A percentile compares a stretch with the other conserved stretches of the same genome.
Evolutionary conservation across 2,329 filamentous ascomycete species (phyloP).

Genomic region (Colletotrichum caudatum): DNA sequence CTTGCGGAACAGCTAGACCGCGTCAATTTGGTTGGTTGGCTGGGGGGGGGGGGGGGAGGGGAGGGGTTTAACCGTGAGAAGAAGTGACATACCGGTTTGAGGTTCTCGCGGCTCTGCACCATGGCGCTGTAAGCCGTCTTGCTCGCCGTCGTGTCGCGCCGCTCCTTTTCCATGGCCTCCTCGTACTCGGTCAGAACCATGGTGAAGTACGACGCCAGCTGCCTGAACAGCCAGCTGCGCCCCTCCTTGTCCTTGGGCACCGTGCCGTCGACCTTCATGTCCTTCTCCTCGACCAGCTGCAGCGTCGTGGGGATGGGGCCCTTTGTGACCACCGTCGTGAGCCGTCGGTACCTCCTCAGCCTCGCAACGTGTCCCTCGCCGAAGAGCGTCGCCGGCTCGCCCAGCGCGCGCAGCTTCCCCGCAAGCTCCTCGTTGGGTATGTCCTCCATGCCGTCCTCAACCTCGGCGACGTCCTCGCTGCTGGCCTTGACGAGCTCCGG

Average conservation of each 20-base stretch:
- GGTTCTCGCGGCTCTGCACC: slow-evolving; percentile 87
- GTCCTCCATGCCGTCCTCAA: slow-evolving; percentile 67
- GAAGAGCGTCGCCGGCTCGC: slow-evolving; percentile 82
- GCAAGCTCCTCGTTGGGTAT: slow-evolving; percentile 78
- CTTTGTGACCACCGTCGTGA: slow-evolving; percentile 72
- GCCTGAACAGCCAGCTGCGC: slow-evolving; percentile 81
- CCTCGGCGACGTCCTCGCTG: slow-evolving; percentile 56
- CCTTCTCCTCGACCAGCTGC: slow-evolving; percentile 81
- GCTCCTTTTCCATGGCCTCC: slow-evolving; percentile 76
- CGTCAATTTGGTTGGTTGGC: slow-evolving; percentile 35
- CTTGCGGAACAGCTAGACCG: slow-evolving; percentile 78
- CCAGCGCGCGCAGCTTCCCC: slow-evolving; percentile 74
- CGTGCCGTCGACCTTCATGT: slow-evolving; percentile 83
- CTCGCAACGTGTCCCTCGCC: slow-evolving; percentile 81
- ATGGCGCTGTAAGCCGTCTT: slow-evolving; percentile 87
- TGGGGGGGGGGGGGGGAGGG: too few relatives aligned
- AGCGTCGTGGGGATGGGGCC: slow-evolving; percentile 91
- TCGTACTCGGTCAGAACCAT: slow-evolving; percentile 95
- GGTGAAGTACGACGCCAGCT: slow-evolving; percentile 94
- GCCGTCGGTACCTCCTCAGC: slow-evolving; percentile 76
- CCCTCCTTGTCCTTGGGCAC: slow-evolving; percentile 74
- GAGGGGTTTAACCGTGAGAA: background rate
- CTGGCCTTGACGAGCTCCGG: slow-evolving; percentile 72
- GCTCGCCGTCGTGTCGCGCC: slow-evolving; percentile 76
- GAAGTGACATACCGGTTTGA: slow-evolving; percentile 72